Conservation (phyloP, 192 early-diverging fungal genomes). For the Thoreauomyces humboldtii region DNA sequence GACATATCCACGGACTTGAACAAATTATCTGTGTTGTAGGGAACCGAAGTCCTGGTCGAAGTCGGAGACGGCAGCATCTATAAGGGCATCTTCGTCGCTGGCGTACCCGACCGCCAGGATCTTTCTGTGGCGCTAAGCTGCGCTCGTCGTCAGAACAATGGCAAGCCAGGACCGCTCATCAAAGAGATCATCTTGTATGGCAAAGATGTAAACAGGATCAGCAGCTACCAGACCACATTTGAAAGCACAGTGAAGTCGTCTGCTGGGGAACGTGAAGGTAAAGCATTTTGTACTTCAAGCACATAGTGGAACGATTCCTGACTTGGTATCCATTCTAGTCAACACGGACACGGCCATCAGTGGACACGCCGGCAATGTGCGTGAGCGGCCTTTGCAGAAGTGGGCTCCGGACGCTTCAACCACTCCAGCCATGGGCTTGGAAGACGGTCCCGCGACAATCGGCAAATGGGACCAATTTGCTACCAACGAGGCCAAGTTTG, state of each 20-base stretch:
- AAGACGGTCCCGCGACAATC: constrained; percentile 17
- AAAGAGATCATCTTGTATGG: constrained; percentile 57
- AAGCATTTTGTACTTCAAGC: neutral
- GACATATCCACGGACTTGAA: neutral
- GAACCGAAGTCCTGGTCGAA: constrained; percentile 59
- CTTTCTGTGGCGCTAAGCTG: constrained; percentile 62
- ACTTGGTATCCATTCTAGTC: constrained; percentile 54
- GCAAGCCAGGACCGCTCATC: constrained; percentile 34
- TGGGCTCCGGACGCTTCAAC: constrained; percentile 75
- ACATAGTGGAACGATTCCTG: neutral
- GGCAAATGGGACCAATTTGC: constrained; percentile 95
- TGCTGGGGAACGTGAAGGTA: neutral
- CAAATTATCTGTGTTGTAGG: constrained; percentile 44
- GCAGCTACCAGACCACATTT: neutral
- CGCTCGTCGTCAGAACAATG: constrained; percentile 45
- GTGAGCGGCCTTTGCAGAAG: constrained; percentile 80
- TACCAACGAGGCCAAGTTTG: constrained; percentile 89
- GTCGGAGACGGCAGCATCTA: constrained; percentile 57
- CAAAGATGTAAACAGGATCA: constrained; percentile 66
- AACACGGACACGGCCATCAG: constrained; percentile 91
- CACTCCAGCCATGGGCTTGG: constrained; percentile 14
- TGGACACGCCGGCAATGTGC: constrained; percentile 53
- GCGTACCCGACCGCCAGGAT: constrained; percentile 56
- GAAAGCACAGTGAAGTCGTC: neutral
- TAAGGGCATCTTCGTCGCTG: constrained; percentile 69